These are phyloP conservation scores for Penicilliopsis zonata DNA, from an alignment of 495 filamentous ascomycete genomes.

Conservation along the genomic window DNA sequence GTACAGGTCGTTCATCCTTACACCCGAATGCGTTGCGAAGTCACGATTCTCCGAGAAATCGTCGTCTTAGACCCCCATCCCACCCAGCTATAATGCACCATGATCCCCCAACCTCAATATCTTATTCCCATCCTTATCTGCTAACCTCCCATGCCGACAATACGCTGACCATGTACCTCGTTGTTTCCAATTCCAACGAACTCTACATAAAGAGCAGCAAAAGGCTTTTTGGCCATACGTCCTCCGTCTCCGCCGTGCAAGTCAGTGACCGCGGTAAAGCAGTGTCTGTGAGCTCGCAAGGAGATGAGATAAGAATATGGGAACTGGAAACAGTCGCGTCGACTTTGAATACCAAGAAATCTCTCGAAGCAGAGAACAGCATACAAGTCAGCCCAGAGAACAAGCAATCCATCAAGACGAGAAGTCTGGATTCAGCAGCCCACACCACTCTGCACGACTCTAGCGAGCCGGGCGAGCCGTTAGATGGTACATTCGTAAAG, in stretches of 20 bases:
- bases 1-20: constrained; percentile 19
- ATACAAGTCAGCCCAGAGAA: constrained; percentile 39
- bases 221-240: constrained; percentile 88
- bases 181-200: constrained; percentile 54
- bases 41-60: too few relatives aligned
- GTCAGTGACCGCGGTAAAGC: constrained; percentile 83
- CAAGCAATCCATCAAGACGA: constrained; percentile 6
- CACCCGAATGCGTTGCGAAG: too few relatives aligned
- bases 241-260: constrained; percentile 74
- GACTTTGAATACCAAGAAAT: constrained; percentile 26
- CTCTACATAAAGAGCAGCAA: constrained; percentile 65
- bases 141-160: constrained; percentile 84
- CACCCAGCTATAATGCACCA: constrained; percentile 26
- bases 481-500: too few relatives aligned
- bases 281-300: constrained; percentile 70
- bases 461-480: too few relatives aligned
- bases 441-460: constrained; percentile 4
- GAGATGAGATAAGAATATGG: constrained; percentile 87
- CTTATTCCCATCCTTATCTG: constrained; percentile 86
- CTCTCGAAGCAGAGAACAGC: constrained; percentile 34
- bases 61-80: too few relatives aligned
- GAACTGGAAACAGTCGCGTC: constrained; percentile 69
- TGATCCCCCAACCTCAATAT: constrained; percentile 55
- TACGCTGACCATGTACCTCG: constrained; percentile 76
- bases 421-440: constrained; percentile 6